Evolutionary conservation across 1,284 basidiomycete genomes (phyloP), one percentile per base, ranked within the genome.

Genomic region (Fomitopsis betulina): DNA sequence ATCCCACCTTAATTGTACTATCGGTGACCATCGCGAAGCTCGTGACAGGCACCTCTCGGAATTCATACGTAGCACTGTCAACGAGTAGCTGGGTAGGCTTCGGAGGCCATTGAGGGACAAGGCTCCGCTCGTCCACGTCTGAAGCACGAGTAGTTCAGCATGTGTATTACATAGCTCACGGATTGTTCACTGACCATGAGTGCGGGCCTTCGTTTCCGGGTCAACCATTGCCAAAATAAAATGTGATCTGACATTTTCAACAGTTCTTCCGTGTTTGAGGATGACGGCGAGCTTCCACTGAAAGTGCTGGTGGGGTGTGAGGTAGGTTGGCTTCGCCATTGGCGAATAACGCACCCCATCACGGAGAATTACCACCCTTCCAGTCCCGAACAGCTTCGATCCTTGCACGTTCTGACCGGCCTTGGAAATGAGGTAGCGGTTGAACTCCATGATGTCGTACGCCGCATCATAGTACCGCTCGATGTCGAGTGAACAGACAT

Each of bases 321-420:
- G 25, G 55, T 25, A 47, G n/a, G 9, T 51, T 32, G 47, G 3
- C 19, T 25, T 3, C 32, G 0, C 9, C 15, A 32, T 5, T 23
- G 25, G 30, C 19, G 13, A 21, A 19, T 17, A 38, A 70, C 86
- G 68, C 69, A 96, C 95, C 55, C 83, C 83, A 69, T 98, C 91
- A 47, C 88, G 83, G 35, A 99, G 73, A 19, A 99, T 71, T 1
- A 99, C 84, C 15, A 98, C 84, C 52, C 97, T 79, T 0, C 96
- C 96, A 0, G 86, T 70, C 5, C 75, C 71, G 39, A 99, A 74
- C 3, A 84, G 75, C 74, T 91, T 94, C 27, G 77, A 76, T 4
- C 89, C 89, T 63, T 89, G 85, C 19, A 82, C 81, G 59, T 89
- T 82, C 25, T 73, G 72, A 1, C 82, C 72, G 0, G 89, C 91